Base-by-base conservation (phyloP, 345 rosid species). In the Populus alba region DNA sequence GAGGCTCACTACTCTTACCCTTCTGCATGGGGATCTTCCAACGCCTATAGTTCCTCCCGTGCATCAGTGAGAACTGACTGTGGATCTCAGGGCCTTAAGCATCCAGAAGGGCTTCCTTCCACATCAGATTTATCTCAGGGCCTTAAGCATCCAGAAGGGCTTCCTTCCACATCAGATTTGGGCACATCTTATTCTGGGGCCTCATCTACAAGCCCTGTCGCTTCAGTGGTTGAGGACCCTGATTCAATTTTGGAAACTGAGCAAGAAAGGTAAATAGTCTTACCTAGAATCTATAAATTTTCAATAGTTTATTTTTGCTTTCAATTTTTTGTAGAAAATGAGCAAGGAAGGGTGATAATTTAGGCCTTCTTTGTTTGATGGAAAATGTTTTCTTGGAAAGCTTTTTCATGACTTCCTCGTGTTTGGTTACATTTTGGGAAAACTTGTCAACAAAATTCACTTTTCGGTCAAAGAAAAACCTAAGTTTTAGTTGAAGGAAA, bases 201-300 rank as follows among this genome's bases (percentile, higher is more conserved):
- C 68, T 71, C 70, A 51, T 31, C 76, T 55, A 43, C 83, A n/a
- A 57, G 59, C 69, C 74, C 37, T 10, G 27, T 41, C 66, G 67
- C 27, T n/a, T 73, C 70, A 29, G 63, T 33, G 53, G 78, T 17
- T 16, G 61, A 62, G 62, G 68, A 66, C n/a, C n/a, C 66, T 27
- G 41, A 37, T 20, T 37, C 43, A 15, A 57, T 63, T 43, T 23
- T 49, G 27, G 66, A 78, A 68, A 80, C 37, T 41, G 78, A 72
- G 57, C 13, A 27, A n/a, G 66, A 72, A 13, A 82, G 84, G 86
- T 85, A 78, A 78, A n/a, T 16, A 71, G 12, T 31, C 7, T 43
- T n/a, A 35, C 10, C 22, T 76, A 38, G 65, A 22, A 17, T 37
- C 38, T 29, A 31, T 6, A 29, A 31, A 15, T 15, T 78, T 61